phyloP scores from a whole-genome alignment of 1,139 yeast species.

The Nadsonia starkeyi-henricii region DNA sequence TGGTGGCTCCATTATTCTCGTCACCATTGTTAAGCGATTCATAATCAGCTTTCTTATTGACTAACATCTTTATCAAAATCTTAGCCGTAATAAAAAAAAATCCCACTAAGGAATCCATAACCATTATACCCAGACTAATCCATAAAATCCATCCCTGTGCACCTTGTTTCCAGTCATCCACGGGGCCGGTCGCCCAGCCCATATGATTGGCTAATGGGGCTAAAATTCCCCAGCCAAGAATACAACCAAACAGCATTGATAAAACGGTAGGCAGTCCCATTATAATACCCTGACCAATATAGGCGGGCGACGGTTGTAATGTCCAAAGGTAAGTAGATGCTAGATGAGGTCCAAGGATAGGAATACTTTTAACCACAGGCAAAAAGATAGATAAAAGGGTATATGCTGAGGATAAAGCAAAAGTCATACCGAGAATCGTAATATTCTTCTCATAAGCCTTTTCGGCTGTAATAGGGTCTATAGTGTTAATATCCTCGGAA shows the following conservation, averaged over 20 bases:
- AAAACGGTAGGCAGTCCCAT: conserved; percentile 92
- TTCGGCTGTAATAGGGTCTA: not conserved
- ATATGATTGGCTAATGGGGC: conserved; percentile 60
- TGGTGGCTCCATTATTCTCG: conserved; percentile 6
- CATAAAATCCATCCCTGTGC: conserved; percentile 97
- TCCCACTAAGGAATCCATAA: conserved; percentile 78
- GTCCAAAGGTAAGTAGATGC: conserved; percentile 68
- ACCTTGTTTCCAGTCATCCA: conserved; percentile 86
- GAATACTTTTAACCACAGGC: conserved; percentile 54
- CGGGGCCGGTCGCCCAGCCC: conserved; percentile 84
- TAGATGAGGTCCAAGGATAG: conserved; percentile 58
- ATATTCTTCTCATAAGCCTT: conserved; percentile 26
- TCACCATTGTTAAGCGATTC: conserved; percentile 3
- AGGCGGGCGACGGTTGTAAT: conserved; percentile 93
- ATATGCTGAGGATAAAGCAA: conserved; percentile 54
- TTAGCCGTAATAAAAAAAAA: conserved; percentile 45
- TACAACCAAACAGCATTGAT: conserved; percentile 80
- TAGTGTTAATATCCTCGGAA: not conserved
- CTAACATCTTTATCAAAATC: conserved; percentile 7
- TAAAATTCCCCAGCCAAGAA: conserved; percentile 82
- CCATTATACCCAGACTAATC: conserved; percentile 88
- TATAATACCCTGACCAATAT: conserved; percentile 92
- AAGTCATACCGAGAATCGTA: conserved; percentile 42
- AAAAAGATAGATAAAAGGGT: conserved; percentile 59
- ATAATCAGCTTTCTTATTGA: conserved; percentile 6